phyloP scores from a whole-genome alignment of 1,284 basidiomycete genomes.

The Coniferiporia weirii region DNA sequence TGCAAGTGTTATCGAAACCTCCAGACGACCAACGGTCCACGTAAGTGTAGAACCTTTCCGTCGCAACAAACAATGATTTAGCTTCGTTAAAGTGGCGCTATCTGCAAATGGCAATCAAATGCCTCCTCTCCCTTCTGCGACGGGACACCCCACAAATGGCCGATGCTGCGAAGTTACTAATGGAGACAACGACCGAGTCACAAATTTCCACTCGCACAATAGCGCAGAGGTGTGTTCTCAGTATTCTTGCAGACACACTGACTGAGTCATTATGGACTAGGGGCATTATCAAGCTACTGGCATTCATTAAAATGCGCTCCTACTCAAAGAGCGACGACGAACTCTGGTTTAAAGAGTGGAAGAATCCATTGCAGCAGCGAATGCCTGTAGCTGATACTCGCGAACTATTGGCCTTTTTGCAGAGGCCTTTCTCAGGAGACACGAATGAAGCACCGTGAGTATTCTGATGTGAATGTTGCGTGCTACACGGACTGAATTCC shows the following conservation, averaged over 20 bases:
- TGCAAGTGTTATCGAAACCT: constrained; percentile 62
- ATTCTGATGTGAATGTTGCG: neutral
- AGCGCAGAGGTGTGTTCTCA: constrained; percentile 56
- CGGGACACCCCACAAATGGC: constrained; percentile 69
- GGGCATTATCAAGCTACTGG: constrained; percentile 69
- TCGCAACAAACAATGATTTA: neutral
- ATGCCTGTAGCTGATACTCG: constrained; percentile 47
- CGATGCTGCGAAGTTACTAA: constrained; percentile 64
- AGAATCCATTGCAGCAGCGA: constrained; percentile 63
- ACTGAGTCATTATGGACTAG: constrained; percentile 33
- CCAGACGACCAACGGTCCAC: constrained; percentile 63
- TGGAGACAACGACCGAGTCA: constrained; percentile 67
- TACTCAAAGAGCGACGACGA: constrained; percentile 65
- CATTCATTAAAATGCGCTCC: constrained; percentile 82
- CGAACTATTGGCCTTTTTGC: constrained; percentile 43
- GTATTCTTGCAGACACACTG: constrained; percentile 10
- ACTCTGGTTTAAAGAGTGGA: constrained; percentile 77
- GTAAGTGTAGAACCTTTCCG: constrained; percentile 35
- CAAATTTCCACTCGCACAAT: constrained; percentile 76
- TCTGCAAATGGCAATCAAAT: constrained; percentile 70
- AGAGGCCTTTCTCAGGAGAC: constrained; percentile 30
- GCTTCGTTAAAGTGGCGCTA: constrained; percentile 76
- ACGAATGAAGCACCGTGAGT: constrained; percentile 22
- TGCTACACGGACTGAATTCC: neutral
- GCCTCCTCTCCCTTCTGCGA: constrained; percentile 69